Base-by-base conservation (phyloP, 805 yeast genomes). In the Diddensiella caesifluorescens region DNA sequence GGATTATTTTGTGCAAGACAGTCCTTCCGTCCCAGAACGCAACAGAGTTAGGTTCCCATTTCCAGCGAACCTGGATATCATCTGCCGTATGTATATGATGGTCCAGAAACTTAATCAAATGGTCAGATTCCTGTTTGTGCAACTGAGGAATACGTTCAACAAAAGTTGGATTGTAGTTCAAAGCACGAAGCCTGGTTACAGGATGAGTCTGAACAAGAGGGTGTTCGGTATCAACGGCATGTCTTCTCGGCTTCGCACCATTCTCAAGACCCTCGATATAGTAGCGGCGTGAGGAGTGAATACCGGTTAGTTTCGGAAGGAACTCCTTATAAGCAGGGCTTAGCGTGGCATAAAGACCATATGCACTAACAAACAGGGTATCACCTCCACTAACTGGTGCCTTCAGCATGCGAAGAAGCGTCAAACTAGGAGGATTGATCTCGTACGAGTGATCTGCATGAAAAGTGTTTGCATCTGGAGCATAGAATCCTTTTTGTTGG, bases 371-470 rank as follows among this genome's bases (percentile, higher is more conserved):
- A 67, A 72, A 75, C n/a, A 68, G 57, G 3, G 80, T 75, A 53
- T 75, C 80, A 7, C 80, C 80, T 7, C 67, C 67, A 12, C 55
- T 60, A 21, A 71, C 77, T 22, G 79, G 79, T 28, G 70, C 69
- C 41, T 80, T 83, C 35, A 81, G 64, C 44, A 80, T 75, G 15
- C 76, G 68, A 54, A 83, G 77, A 46, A 79, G 72, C 0, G 92
- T 83, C 42, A 73, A 66, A 9, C 83, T 81, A 9, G 90, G 83
- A 12, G 89, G 82, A 57, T 79, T 85, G 41, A 70, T 69, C 60
- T 83, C 90, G 58, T 79, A 83, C 18, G 86, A 73, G 28, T 80
- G 80, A 59, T 83, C 92, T 6, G 84, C 71, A 61, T 83, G 92
- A 83, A 84, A 83, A 19, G 54, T 59, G 27, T 61, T 57, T 36